Conservation (phyloP, 106 monocot genomes). For the Chionographis japonica region DNA sequence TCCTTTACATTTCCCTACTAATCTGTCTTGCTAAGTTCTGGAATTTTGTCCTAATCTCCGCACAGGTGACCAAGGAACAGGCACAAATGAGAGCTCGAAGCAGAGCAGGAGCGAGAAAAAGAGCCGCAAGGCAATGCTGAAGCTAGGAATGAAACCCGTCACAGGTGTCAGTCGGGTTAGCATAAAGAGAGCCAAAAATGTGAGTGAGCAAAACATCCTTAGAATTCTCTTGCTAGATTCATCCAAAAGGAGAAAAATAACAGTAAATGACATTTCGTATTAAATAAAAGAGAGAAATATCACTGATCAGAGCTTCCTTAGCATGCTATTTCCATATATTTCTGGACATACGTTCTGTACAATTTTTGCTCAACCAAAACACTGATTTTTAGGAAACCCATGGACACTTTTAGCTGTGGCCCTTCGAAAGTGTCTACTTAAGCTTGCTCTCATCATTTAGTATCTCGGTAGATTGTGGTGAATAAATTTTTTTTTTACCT, state of each 20-base stretch:
- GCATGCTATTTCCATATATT: no score
- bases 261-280: no score
- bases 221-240: neutral
- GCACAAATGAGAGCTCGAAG: constrained; percentile 2
- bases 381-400: no score
- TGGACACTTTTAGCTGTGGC: no score
- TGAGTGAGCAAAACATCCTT: neutral
- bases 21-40: neutral
- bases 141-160: constrained; percentile 29
- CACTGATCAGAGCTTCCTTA: no score
- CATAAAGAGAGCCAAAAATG: constrained; percentile 22
- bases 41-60: neutral
- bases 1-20: neutral
- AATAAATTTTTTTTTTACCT: no score
- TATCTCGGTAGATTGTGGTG: no score
- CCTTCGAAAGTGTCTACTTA: no score
- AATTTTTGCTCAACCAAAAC: no score
- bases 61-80: constrained; percentile 10
- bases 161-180: constrained; percentile 22
- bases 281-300: no score
- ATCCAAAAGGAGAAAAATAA: neutral
- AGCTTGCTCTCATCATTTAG: no score
- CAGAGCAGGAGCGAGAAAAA: constrained; percentile 11
- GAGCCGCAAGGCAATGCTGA: constrained; percentile 25
- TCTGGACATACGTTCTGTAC: no score